phyloP scores from a whole-genome alignment of 2,329 filamentous ascomycete genomes.

The Aspergillus calidoustus region DNA sequence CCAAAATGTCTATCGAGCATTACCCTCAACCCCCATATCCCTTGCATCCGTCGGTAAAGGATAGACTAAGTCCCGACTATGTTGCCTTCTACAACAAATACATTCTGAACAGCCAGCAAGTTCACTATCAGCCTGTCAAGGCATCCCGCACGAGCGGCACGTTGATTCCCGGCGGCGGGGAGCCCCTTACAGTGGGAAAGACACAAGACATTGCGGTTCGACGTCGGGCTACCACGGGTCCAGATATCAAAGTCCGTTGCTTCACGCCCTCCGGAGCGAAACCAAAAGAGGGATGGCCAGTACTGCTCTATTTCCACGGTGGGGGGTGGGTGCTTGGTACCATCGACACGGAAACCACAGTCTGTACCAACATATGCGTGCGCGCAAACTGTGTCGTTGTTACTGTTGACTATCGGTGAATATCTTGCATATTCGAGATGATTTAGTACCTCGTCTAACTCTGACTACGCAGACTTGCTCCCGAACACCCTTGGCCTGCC shows the following conservation, averaged over 20 bases:
- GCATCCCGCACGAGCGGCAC: slow-evolving; percentile 57
- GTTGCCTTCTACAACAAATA: slow-evolving; percentile 58
- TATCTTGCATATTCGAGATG: background rate
- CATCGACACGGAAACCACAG: slow-evolving; percentile 62
- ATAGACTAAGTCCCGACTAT: slow-evolving; percentile 56
- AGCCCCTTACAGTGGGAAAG: slow-evolving; percentile 53
- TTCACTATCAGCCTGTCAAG: slow-evolving; percentile 59
- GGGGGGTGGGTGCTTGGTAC: slow-evolving; percentile 64
- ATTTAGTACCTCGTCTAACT: background rate
- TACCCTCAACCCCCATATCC: slow-evolving; percentile 50
- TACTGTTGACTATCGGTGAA: slow-evolving; percentile 60
- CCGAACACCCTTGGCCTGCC: slow-evolving; percentile 61
- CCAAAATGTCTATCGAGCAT: background rate
- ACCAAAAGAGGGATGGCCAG: slow-evolving; percentile 58
- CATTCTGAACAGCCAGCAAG: slow-evolving; percentile 57
- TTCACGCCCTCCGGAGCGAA: slow-evolving; percentile 55
- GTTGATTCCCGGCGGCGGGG: slow-evolving; percentile 58
- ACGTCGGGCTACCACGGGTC: slow-evolving; percentile 53
- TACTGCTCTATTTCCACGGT: slow-evolving; percentile 62
- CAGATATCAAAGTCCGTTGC: slow-evolving; percentile 53
- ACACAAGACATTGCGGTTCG: slow-evolving; percentile 50
- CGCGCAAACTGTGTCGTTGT: slow-evolving; percentile 58
- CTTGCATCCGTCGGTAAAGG: slow-evolving; percentile 53
- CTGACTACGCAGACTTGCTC: slow-evolving; percentile 53
- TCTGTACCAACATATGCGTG: slow-evolving; percentile 59